Evolutionary conservation across 129 eudicot genomes (phyloP), one percentile per base, ranked within the genome.

Genomic region (Flaveria ramosissima): DNA sequence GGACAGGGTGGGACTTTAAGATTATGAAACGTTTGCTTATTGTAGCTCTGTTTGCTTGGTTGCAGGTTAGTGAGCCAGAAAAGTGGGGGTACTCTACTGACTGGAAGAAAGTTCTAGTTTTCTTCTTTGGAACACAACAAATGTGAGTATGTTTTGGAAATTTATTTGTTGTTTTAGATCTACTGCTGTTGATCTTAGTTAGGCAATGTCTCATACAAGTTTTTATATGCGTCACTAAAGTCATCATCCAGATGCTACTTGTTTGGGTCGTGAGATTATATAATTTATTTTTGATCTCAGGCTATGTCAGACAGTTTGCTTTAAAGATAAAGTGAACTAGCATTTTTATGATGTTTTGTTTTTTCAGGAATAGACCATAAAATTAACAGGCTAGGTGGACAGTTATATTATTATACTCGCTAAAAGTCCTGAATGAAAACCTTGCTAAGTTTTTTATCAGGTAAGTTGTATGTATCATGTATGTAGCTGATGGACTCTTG

Each of bases 61-160:
- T 76, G 81, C 87, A 94, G 99, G 96, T 94, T 78, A 94, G 99
- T 79, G 93, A 89, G 74, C 97, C 99, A 10, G 92, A 87, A 68
- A 86, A 91, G 81, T 94, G 96, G 96, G 97, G 96, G 46, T 88
- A 84, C 82, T 32, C 86, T 48, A 76, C 84, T 47, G 96, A 89
- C 75, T 77, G 81, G 88, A 94, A 89, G 89, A 94, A 94, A 89
- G 90, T 94, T 68, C 81, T 91, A 16, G 99, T 94, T 15, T 78
- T 79, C 70, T 94, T 94, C 67, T 94, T 94, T 73, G 99, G 97
- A 70, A 87, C 93, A 23, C 82, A 87, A 69, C 99, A 94, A 83
- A 91, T 94, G 99, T 94, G 84, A 94, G 99, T 88, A 42, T 51
- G 47, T 56, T 9, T 77, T 21, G 26, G 71, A 36, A 56, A 41